A percentile compares a stretch with the other conserved stretches of the same genome.
phyloP scores from a whole-genome alignment of 1,284 basidiomycete species.

The Apiotrichum brassicae region DNA sequence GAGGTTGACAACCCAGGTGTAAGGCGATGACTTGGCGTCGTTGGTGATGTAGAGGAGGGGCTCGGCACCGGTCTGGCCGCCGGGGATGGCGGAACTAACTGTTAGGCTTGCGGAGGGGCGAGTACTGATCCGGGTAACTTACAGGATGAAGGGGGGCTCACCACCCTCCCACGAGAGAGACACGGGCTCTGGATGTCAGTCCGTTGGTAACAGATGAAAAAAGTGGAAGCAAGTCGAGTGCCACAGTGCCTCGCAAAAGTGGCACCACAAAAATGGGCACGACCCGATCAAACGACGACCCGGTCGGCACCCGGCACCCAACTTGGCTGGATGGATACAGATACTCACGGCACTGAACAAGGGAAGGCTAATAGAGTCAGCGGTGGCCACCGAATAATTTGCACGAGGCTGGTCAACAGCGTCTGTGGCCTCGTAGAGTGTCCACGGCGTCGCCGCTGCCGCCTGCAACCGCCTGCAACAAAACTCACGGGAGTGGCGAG shows the following conservation, averaged over 20 bases:
- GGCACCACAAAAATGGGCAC: no score
- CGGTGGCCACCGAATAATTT: no score
- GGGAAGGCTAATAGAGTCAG: constrained; percentile 22
- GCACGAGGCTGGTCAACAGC: background rate
- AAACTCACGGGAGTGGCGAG: constrained; percentile 40
- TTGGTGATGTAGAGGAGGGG: constrained; percentile 26
- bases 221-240: no score
- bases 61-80: constrained; percentile 29
- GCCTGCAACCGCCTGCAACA: no score
- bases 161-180: constrained; percentile 31
- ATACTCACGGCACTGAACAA: constrained; percentile 40
- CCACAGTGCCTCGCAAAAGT: no score
- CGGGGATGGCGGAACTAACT: constrained; percentile 38
- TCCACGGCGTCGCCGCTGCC: no score
- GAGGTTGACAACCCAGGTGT: constrained; percentile 40
- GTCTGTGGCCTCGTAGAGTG: no score
- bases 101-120: background rate
- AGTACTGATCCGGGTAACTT: constrained; percentile 25
- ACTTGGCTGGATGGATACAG: no score
- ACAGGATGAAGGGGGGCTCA: constrained; percentile 39
- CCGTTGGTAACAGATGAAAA: no score
- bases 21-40: constrained; percentile 19
- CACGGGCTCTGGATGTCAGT: constrained; percentile 29
- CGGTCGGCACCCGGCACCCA: no score
- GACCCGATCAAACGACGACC: no score